phyloP scores from a whole-genome alignment of 768 basidiomycete species.

The Suillus occidentalis region DNA sequence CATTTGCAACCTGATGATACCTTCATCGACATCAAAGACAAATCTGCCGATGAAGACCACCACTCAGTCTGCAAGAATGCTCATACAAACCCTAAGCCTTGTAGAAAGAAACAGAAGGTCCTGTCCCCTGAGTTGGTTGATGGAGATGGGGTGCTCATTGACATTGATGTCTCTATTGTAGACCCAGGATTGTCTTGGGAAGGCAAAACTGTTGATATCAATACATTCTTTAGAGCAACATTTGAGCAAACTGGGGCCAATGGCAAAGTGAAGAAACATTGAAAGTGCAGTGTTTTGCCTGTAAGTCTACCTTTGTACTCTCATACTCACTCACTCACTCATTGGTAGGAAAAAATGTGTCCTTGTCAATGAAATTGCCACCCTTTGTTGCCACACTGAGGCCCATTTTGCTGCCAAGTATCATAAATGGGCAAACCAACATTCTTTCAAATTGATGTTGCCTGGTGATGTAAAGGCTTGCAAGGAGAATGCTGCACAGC shows the following conservation, averaged over 20 bases:
- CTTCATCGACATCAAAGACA: too few species aligned
- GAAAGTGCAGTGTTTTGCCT: not conserved
- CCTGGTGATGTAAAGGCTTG: conserved; percentile 18
- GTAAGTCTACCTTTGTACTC: not conserved
- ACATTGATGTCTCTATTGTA: not conserved
- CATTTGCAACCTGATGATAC: too few species aligned
- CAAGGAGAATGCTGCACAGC: conserved; percentile 14
- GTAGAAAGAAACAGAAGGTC: not conserved
- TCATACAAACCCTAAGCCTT: not conserved
- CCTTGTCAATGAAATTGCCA: not conserved
- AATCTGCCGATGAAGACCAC: too few species aligned
- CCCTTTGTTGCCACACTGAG: not conserved
- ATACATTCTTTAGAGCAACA: not conserved
- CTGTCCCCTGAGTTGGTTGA: not conserved
- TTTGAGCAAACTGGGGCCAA: not conserved
- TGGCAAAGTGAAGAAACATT: not conserved
- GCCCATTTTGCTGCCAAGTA: too few species aligned
- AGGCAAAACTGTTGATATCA: not conserved
- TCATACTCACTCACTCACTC: too few species aligned
- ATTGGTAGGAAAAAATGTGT: not conserved
- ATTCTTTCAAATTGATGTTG: too few species aligned
- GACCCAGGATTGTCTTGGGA: not conserved
- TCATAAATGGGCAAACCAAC: too few species aligned
- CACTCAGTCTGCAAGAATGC: too few species aligned
- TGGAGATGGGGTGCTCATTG: not conserved